phyloP scores from a whole-genome alignment of 495 filamentous ascomycete genomes.

The Chaetomium fimeti region DNA sequence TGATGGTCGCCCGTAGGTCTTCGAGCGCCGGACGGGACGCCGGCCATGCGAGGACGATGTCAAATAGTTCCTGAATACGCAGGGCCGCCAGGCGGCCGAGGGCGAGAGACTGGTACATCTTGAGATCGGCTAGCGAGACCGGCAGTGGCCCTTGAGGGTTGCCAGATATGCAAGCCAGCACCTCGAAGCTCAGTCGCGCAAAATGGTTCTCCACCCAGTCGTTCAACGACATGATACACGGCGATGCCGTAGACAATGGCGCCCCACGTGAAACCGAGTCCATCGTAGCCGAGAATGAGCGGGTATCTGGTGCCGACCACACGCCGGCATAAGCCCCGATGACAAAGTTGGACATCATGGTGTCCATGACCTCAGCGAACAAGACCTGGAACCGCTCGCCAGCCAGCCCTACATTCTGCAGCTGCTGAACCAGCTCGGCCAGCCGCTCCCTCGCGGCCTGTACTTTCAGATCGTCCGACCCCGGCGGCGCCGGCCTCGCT shows the following conservation, averaged over 20 bases:
- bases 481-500: slow-evolving; percentile 26
- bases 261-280: slow-evolving; percentile 28
- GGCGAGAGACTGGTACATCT: slow-evolving; percentile 79
- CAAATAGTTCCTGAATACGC: slow-evolving; percentile 79
- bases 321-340: slow-evolving; percentile 57
- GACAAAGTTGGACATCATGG: slow-evolving; percentile 65
- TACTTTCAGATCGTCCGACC: slow-evolving; percentile 25
- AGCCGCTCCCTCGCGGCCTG: slow-evolving; percentile 54
- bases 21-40: slow-evolving; percentile 75
- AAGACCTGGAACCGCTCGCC: slow-evolving; percentile 71
- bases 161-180: slow-evolving; percentile 46
- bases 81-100: slow-evolving; percentile 74
- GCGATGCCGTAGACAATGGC: slow-evolving; percentile 49
- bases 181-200: slow-evolving; percentile 62
- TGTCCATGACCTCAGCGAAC: slow-evolving; percentile 72
- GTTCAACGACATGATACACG: slow-evolving; percentile 55
- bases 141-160: slow-evolving; percentile 26
- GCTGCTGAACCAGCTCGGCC: slow-evolving; percentile 56
- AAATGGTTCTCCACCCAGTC: slow-evolving; percentile 74
- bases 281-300: slow-evolving; percentile 22
- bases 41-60: slow-evolving; percentile 85
- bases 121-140: slow-evolving; percentile 60
- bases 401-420: slow-evolving; percentile 71
- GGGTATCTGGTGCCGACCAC: slow-evolving; percentile 44
- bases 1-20: slow-evolving; percentile 60